These are phyloP conservation scores for Aspergillus arachidicola DNA, from an alignment of 2,329 filamentous ascomycete species.

Conservation along the genomic window DNA sequence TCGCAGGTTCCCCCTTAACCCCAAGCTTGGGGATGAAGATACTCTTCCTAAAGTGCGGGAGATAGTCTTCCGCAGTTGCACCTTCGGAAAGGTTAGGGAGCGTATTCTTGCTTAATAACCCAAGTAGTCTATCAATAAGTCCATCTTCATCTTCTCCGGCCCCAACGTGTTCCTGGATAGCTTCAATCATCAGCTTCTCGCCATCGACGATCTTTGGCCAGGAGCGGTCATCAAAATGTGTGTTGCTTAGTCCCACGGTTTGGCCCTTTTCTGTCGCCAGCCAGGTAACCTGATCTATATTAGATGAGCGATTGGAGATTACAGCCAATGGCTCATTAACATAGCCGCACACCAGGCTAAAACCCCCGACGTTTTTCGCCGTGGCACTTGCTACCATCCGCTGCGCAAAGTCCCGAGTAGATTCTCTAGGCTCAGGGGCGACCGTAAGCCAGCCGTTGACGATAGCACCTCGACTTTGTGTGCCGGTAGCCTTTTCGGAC, in stretches of 20 bases:
- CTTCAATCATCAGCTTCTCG: slow-evolving; percentile 54
- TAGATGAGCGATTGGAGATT: slow-evolving; percentile 63
- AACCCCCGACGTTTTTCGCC: slow-evolving; percentile 62
- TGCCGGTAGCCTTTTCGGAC: slow-evolving; percentile 49
- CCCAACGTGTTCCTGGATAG: slow-evolving; percentile 50
- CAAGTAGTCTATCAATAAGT: slow-evolving; percentile 56
- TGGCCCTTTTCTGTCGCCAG: slow-evolving; percentile 53
- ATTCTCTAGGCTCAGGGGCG: slow-evolving; percentile 40
- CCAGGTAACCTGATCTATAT: slow-evolving; percentile 54
- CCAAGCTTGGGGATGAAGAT: slow-evolving; percentile 64
- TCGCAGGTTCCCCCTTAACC: slow-evolving; percentile 44
- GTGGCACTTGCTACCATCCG: slow-evolving; percentile 57
- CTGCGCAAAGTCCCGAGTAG: slow-evolving; percentile 55
- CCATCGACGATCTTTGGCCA: slow-evolving; percentile 66
- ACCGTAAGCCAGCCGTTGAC: slow-evolving; percentile 62
- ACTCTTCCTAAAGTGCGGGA: slow-evolving; percentile 59
- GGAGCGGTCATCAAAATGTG: slow-evolving; percentile 58
- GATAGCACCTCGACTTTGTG: slow-evolving; percentile 59
- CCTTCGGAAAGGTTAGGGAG: slow-evolving; percentile 55
- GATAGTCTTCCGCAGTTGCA: slow-evolving; percentile 55
- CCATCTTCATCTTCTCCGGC: slow-evolving; percentile 49
- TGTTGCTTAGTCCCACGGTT: slow-evolving; percentile 64
- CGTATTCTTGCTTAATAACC: slow-evolving; percentile 57
- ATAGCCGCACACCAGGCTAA: slow-evolving; percentile 63
- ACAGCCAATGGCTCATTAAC: slow-evolving; percentile 58